Conservation (phyloP, 352 stramenopile genomes). For the Pythium utonaiense region DNA sequence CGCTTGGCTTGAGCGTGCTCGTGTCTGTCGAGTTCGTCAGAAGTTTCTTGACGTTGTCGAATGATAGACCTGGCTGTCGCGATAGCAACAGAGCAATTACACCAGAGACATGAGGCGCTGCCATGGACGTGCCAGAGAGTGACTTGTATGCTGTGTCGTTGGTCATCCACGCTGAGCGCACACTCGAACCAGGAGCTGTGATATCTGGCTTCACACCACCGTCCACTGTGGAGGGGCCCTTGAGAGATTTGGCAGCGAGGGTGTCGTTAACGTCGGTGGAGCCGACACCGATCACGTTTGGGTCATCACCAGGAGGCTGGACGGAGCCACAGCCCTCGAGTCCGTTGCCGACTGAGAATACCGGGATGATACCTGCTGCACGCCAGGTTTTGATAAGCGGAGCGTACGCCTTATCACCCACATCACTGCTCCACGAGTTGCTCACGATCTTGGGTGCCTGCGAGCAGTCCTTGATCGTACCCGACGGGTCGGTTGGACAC, state of each 20-base stretch:
- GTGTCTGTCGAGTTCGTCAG: neutral
- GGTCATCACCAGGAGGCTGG: conserved; percentile 8
- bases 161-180: conserved; percentile 9
- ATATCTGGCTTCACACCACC: neutral
- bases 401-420: conserved; percentile 1
- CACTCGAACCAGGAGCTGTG: conserved; percentile 1
- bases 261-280: conserved; percentile 1
- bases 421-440: conserved; percentile 21
- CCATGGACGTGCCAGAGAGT: conserved; percentile 24
- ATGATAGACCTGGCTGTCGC: neutral
- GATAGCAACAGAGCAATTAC: conserved; percentile 18
- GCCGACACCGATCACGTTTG: conserved; percentile 23
- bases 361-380: conserved; percentile 20
- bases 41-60: conserved; percentile 4
- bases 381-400: conserved; percentile 15
- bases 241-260: neutral
- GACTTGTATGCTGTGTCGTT: conserved; percentile 15
- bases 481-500: neutral
- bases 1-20: neutral
- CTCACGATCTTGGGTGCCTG: conserved; percentile 11
- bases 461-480: neutral
- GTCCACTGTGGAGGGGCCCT: neutral
- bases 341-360: conserved; percentile 25
- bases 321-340: neutral
- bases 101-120: conserved; percentile 25